phyloP scores from a whole-genome alignment of 1,284 basidiomycete species.

The Wallemia ichthyophaga region DNA sequence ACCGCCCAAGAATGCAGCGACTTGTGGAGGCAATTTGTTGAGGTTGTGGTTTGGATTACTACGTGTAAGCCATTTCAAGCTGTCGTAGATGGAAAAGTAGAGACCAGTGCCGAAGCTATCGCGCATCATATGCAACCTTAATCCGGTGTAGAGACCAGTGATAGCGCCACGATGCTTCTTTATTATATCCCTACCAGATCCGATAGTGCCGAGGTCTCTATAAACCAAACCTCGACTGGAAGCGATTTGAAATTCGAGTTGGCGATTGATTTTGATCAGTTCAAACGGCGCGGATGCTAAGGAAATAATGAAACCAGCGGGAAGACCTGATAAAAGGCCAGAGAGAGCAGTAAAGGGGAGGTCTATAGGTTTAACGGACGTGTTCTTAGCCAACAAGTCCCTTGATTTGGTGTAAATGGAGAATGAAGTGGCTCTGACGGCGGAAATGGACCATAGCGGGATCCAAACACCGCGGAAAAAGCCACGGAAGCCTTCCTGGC shows the following conservation, averaged over 20 bases:
- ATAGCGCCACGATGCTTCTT: slow-evolving; percentile 25
- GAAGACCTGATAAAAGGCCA: slow-evolving; percentile 26
- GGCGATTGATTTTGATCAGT: slow-evolving; percentile 55
- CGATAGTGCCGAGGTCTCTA: slow-evolving; percentile 32
- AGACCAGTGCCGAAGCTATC: slow-evolving; percentile 52
- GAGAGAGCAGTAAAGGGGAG: slow-evolving; percentile 38
- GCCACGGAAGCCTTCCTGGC: slow-evolving; percentile 67
- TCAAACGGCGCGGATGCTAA: slow-evolving; percentile 34
- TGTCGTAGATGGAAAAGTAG: slow-evolving; percentile 67
- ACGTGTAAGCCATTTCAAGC: slow-evolving; percentile 26
- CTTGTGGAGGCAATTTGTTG: background rate
- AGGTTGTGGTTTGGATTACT: background rate
- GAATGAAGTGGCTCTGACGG: slow-evolving; percentile 67
- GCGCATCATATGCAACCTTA: slow-evolving; percentile 44
- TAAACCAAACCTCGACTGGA: slow-evolving; percentile 35
- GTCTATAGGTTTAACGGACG: slow-evolving; percentile 27
- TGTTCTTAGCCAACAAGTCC: slow-evolving; percentile 34
- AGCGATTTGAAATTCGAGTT: slow-evolving; percentile 80
- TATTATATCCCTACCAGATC: slow-evolving; percentile 37
- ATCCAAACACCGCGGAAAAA: slow-evolving; percentile 77
- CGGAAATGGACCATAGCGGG: slow-evolving; percentile 81
- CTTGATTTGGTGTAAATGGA: slow-evolving; percentile 79
- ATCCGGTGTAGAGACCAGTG: slow-evolving; percentile 47
- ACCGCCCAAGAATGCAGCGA: background rate
- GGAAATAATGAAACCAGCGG: slow-evolving; percentile 16